Percentiles rank a stretch among this genome's conserved stretches.
These are phyloP conservation scores for Wilhelminamyces savonicus DNA, from an alignment of 805 yeast species.

Conservation along the genomic window DNA sequence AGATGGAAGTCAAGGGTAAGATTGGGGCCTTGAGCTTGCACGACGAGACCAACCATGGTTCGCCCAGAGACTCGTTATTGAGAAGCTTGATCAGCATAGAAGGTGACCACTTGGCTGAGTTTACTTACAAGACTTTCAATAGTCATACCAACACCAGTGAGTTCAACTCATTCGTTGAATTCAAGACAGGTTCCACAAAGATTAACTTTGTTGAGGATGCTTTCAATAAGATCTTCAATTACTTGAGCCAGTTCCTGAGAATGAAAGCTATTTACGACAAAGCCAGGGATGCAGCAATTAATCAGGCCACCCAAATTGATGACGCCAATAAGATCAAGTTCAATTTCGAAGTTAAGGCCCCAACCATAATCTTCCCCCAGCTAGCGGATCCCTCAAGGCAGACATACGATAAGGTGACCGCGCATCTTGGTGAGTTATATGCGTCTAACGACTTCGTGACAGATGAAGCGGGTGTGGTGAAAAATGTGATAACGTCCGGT, in stretches of 20 bases:
- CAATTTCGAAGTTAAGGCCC: slow-evolving; percentile 71
- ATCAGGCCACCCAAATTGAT: slow-evolving; percentile 66
- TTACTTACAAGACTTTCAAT: slow-evolving; percentile 79
- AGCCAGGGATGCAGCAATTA: slow-evolving; percentile 83
- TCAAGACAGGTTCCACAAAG: slow-evolving; percentile 70
- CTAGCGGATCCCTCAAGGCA: slow-evolving; percentile 33
- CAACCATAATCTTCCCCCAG: slow-evolving; percentile 75
- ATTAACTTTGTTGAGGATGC: slow-evolving; percentile 81
- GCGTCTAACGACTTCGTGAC: slow-evolving; percentile 54
- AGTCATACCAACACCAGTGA: slow-evolving; percentile 37
- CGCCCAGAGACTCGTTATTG: slow-evolving; percentile 51
- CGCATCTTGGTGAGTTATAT: slow-evolving; percentile 77
- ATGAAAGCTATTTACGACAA: slow-evolving; percentile 88
- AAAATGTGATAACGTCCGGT: slow-evolving; percentile 62
- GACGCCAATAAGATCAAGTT: slow-evolving; percentile 58
- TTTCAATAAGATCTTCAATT: slow-evolving; percentile 57
- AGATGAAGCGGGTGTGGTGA: slow-evolving; percentile 14
- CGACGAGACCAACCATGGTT: slow-evolving; percentile 68
- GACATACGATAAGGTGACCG: slow-evolving; percentile 54
- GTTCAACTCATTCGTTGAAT: slow-evolving; percentile 51
- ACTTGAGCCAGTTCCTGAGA: slow-evolving; percentile 64
- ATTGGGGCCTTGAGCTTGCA: slow-evolving; percentile 74
- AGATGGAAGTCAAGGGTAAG: slow-evolving; percentile 62
- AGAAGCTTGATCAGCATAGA: slow-evolving; percentile 72
- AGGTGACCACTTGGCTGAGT: slow-evolving; percentile 75